Evolutionary conservation across 1,139 yeast genomes (phyloP).

Genomic region (Kodamaea derodonti): DNA sequence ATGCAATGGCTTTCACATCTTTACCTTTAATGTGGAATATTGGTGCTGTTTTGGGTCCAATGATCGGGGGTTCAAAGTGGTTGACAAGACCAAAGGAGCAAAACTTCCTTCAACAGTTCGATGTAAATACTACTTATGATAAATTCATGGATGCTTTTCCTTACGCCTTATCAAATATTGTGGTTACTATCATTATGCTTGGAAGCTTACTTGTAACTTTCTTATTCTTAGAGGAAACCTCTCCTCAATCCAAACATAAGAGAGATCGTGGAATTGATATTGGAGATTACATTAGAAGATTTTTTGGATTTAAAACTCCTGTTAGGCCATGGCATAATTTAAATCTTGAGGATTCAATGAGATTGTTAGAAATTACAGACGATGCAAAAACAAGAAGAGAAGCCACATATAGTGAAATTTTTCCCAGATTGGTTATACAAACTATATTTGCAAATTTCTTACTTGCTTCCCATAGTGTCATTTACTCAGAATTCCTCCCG

Average conservation of each 20-base stretch:
- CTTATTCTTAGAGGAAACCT: conserved; percentile 60
- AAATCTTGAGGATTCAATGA: conserved; percentile 4
- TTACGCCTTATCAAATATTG: conserved; percentile 56
- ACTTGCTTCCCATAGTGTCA: conserved; percentile 17
- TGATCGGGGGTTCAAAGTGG: conserved; percentile 45
- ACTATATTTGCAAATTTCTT: conserved; percentile 18
- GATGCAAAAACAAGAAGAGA: conserved; percentile 2
- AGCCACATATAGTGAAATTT: conserved; percentile 8
- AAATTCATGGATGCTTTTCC: conserved; percentile 41
- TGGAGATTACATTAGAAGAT: conserved; percentile 42
- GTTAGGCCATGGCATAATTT: conserved; percentile 28
- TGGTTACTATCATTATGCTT: conserved; percentile 41
- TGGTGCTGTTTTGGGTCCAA: conserved; percentile 54
- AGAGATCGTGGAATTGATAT: conserved; percentile 49
- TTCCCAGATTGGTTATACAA: conserved; percentile 22
- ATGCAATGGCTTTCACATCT: conserved; percentile 57
- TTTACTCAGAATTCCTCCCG: conserved; percentile 21
- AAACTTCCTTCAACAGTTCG: not conserved
- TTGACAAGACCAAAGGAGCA: conserved; percentile 26
- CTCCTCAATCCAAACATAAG: conserved; percentile 34
- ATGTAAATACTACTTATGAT: conserved; percentile 13
- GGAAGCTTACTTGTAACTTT: conserved; percentile 37
- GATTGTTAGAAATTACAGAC: conserved; percentile 5
- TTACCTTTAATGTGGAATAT: conserved; percentile 58
- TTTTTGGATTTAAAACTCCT: conserved; percentile 29